Percentiles rank a stretch among this genome's conserved stretches.
These are phyloP conservation scores for Plenodomus tracheiphilus DNA, from an alignment of 2,329 filamentous ascomycete genomes.

Conservation along the genomic window DNA sequence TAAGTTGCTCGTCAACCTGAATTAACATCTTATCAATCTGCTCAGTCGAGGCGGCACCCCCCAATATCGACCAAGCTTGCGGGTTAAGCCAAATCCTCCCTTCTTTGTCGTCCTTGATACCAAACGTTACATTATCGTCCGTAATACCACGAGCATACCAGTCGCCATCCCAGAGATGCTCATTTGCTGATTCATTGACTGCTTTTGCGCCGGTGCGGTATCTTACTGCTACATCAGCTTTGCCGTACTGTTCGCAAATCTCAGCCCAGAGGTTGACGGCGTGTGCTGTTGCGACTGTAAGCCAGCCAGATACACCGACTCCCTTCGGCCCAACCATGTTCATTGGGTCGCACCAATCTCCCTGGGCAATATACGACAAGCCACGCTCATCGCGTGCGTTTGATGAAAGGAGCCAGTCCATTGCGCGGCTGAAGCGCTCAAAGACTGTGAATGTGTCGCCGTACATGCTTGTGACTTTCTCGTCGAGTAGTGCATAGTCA, in stretches of 20 bases:
- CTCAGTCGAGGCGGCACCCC: slow-evolving; percentile 53
- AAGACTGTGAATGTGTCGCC: slow-evolving; percentile 57
- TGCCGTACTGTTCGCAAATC: slow-evolving; percentile 53
- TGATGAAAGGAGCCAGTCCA: slow-evolving; percentile 58
- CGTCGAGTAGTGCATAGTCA: slow-evolving; percentile 56
- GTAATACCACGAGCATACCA: slow-evolving; percentile 64
- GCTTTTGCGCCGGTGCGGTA: slow-evolving; percentile 52
- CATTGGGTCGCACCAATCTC: slow-evolving; percentile 65
- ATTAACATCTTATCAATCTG: slow-evolving; percentile 53
- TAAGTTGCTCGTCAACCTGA: slow-evolving; percentile 56
- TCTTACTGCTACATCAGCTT: slow-evolving; percentile 47
- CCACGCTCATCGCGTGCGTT: slow-evolving; percentile 56
- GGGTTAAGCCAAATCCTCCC: slow-evolving; percentile 63
- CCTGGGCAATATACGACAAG: slow-evolving; percentile 61
- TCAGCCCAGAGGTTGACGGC: slow-evolving; percentile 58
- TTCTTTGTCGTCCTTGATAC: slow-evolving; percentile 55
- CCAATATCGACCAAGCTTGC: slow-evolving; percentile 59
- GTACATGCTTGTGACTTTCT: slow-evolving; percentile 48
- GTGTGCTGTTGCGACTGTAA: slow-evolving; percentile 60
- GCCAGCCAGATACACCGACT: slow-evolving; percentile 61
- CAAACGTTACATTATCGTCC: slow-evolving; percentile 58
- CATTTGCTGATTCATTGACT: slow-evolving; percentile 57
- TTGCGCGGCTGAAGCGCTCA: slow-evolving; percentile 59
- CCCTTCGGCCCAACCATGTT: slow-evolving; percentile 66
- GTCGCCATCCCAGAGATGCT: slow-evolving; percentile 59